A percentile compares a stretch with the other conserved stretches of the same genome.
phyloP scores from a whole-genome alignment of 1,139 yeast genomes.

The Ashbya aceris region DNA sequence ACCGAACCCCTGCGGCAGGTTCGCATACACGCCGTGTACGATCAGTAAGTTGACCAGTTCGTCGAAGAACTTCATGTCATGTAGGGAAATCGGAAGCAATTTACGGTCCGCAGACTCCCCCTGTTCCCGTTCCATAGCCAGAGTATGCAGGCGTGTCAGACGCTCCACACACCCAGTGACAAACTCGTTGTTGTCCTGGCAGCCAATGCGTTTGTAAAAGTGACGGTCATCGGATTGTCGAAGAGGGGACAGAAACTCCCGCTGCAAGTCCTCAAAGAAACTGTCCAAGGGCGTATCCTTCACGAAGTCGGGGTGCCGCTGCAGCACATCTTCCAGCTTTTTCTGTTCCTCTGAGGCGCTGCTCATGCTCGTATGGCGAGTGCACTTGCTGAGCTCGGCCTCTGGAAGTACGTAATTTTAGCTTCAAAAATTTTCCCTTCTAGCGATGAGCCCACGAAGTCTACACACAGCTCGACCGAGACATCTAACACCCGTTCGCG shows the following conservation, averaged over 20 bases:
- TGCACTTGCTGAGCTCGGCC: too few species aligned
- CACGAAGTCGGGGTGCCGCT: conserved; percentile 24
- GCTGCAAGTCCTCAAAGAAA: conserved; percentile 22
- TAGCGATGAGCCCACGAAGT: not conserved
- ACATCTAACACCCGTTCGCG: not conserved
- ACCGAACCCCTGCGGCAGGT: conserved; percentile 48
- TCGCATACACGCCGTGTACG: conserved; percentile 62
- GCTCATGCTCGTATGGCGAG: not conserved
- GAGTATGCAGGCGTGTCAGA: conserved; percentile 10
- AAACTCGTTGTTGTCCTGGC: conserved; percentile 24
- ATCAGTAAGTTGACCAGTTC: conserved; percentile 54
- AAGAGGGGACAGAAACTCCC: conserved; percentile 12
- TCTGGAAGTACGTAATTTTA: not conserved
- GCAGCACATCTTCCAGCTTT: conserved; percentile 6
- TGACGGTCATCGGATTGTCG: not conserved
- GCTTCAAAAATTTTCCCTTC: too few species aligned
- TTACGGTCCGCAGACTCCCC: conserved; percentile 20
- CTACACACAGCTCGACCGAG: not conserved
- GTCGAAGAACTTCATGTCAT: conserved; percentile 71
- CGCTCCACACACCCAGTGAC: conserved; percentile 19
- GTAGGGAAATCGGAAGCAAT: conserved; percentile 65
- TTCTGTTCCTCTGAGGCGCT: not conserved
- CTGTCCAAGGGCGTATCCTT: conserved; percentile 33
- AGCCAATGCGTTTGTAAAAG: conserved; percentile 9
- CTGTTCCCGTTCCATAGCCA: conserved; percentile 8